Percentiles rank a stretch among this genome's conserved stretches.
Evolutionary conservation across 768 basidiomycete genomes (phyloP).

Genomic region (Cyathus striatus): DNA sequence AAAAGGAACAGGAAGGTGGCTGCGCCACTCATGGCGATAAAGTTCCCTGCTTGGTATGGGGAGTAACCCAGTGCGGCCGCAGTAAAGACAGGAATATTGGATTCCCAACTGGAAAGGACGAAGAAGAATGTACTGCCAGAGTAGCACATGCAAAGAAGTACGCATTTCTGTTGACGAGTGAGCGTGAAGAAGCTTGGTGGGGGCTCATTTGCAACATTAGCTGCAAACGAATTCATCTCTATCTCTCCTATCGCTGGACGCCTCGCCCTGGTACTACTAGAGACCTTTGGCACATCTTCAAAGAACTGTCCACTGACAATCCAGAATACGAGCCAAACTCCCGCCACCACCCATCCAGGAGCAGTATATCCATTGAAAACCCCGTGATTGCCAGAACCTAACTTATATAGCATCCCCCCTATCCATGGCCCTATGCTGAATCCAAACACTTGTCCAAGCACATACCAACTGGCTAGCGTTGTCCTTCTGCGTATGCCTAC

Average conservation of each 20-base stretch:
- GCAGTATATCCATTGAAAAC: slow-evolving; percentile 68
- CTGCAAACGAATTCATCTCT: too few species aligned
- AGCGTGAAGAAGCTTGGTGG: too few species aligned
- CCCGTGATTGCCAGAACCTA: slow-evolving; percentile 48
- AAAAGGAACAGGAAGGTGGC: slow-evolving; percentile 64
- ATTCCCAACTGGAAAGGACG: slow-evolving; percentile 65
- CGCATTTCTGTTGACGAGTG: slow-evolving; percentile 34
- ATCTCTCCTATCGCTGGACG: too few species aligned
- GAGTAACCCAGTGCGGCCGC: slow-evolving; percentile 45
- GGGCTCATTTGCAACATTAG: too few species aligned
- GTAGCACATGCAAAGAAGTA: slow-evolving; percentile 63
- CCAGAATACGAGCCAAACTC: slow-evolving; percentile 50
- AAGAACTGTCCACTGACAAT: slow-evolving; percentile 25
- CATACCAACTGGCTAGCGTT: slow-evolving; percentile 56
- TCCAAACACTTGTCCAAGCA: slow-evolving; percentile 58
- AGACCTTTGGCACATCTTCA: slow-evolving; percentile 28
- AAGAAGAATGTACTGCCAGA: slow-evolving; percentile 68
- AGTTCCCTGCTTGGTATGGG: slow-evolving; percentile 62
- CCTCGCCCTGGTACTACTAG: neutral
- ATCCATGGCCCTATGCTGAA: slow-evolving; percentile 61
- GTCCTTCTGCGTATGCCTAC: slow-evolving; percentile 63
- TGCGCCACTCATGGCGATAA: slow-evolving; percentile 64
- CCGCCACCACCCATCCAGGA: slow-evolving; percentile 62
- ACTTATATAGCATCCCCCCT: slow-evolving; percentile 56
- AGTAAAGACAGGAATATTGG: slow-evolving; percentile 61